Percentiles rank a stretch among this genome's conserved stretches.
Evolutionary conservation across 805 yeast genomes (phyloP).

Genomic region (Jamesozyma lodderae): DNA sequence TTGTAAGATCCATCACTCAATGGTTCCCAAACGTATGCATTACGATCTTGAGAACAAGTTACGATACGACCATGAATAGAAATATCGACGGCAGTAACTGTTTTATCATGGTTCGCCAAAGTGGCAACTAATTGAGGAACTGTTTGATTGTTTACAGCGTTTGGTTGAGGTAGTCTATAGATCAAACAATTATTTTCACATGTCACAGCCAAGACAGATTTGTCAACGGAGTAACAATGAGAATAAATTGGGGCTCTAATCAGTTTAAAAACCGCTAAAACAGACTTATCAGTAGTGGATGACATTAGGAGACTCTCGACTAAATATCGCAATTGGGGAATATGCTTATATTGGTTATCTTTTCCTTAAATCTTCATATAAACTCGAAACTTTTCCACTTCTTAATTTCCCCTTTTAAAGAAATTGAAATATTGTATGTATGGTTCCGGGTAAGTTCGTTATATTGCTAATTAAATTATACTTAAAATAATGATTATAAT

Average conservation of each 20-base stretch:
- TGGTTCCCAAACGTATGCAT: conserved; percentile 93
- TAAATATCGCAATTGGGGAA: conserved; percentile 9
- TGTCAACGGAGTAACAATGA: conserved; percentile 75
- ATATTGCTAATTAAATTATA: too few relatives aligned
- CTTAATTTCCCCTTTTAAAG: too few relatives aligned
- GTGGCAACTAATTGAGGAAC: conserved; percentile 53
- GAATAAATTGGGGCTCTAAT: conserved; percentile 85
- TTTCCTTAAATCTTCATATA: too few relatives aligned
- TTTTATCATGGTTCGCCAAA: conserved; percentile 80
- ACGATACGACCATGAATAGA: conserved; percentile 82
- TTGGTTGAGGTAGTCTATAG: conserved; percentile 37
- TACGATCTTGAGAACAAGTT: conserved; percentile 96
- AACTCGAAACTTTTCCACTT: too few relatives aligned
- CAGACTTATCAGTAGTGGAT: conserved; percentile 16
- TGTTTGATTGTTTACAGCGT: background rate
- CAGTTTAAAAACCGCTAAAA: conserved; percentile 43
- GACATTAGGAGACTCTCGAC: conserved; percentile 31
- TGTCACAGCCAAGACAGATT: conserved; percentile 65
- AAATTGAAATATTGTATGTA: too few relatives aligned
- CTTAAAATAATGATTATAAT: too few relatives aligned
- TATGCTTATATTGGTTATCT: too few relatives aligned
- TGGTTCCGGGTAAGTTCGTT: too few relatives aligned
- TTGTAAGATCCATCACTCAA: conserved; percentile 51
- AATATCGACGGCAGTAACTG: conserved; percentile 90
- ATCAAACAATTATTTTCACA: conserved; percentile 69